Base-by-base conservation (phyloP, 2,329 filamentous ascomycete species). In the Botryotinia calthae region DNA sequence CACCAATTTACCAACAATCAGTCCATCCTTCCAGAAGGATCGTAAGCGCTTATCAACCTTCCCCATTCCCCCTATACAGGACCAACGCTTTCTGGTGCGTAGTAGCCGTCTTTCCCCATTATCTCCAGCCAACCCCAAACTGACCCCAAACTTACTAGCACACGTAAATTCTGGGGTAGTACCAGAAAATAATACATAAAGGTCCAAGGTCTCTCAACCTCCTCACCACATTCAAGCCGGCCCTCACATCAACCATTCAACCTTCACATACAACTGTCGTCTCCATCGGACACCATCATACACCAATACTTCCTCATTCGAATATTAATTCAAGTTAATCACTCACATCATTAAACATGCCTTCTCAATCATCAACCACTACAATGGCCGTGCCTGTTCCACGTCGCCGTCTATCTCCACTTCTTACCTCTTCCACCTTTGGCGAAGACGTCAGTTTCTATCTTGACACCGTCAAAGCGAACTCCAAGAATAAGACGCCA, bases 371-470 rank as follows among this genome's bases (percentile, higher is more conserved):
- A 28, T 73, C 75, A 71, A 79, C 78, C 42, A 71, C 76, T 12
- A 73, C 58, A 14, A 75, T 81, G 61, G 78, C 76, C 12, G 62
- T 75, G 16, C 80, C 79, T 12, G 69, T 86, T 56, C 79, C 80
- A 14, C 84, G 87, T 77, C 84, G 88, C 73, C 87, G 87, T 28
- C 81, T 88, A 86, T 81, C 90, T 31, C 78, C 79, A 72, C 73
- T 80, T 71, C 72, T 80, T 71, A 68, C 73, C 22, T 75, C 78
- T 73, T 25, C 75, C 8, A 73, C 74, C 34, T 76, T 79, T 51
- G 75, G 76, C 31, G 75, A 78, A 75, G 79, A 80, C 42, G 64
- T 80, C 70, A 76, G 69, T 37, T 75, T 79, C 34, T 77, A 74
- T 70, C 75, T 81, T 59, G 73, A 74, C 54, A 77, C 74, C 8